Evolutionary conservation across 805 yeast genomes (phyloP).

Genomic region (Suhomyces faveliae): DNA sequence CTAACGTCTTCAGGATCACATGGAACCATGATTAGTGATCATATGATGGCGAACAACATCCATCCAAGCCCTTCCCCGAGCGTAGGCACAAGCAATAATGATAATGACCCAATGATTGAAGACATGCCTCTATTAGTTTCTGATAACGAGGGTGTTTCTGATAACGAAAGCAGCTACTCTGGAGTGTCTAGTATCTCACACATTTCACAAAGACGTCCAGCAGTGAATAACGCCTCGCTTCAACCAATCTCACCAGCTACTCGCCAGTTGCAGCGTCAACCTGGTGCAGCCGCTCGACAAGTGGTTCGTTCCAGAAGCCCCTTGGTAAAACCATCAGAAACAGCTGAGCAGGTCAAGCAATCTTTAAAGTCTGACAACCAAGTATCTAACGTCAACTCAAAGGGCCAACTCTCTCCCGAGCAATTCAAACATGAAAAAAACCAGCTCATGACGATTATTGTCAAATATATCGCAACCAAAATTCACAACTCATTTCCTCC

Average conservation of each 20-base stretch:
- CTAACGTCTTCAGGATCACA: conserved; percentile 3
- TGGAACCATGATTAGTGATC: conserved; percentile 7
- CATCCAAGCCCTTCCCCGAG: conserved; percentile 2
- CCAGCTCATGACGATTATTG: conserved; percentile 42
- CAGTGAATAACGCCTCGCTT: background rate
- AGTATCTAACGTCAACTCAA: background rate
- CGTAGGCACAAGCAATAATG: conserved; percentile 8
- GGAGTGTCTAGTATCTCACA: conserved; percentile 5
- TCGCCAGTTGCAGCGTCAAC: background rate
- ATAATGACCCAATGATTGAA: conserved; percentile 10
- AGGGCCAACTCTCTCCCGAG: conserved; percentile 11
- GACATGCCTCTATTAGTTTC: conserved; percentile 35
- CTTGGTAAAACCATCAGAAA: conserved; percentile 9
- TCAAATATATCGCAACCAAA: conserved; percentile 43
- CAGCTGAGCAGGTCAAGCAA: conserved; percentile 22
- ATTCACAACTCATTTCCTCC: conserved; percentile 46
- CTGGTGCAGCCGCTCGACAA: background rate
- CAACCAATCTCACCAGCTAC: background rate
- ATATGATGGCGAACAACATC: background rate
- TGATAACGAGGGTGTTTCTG: conserved; percentile 30
- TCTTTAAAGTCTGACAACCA: conserved; percentile 14
- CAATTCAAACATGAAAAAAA: conserved; percentile 31
- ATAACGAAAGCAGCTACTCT: conserved; percentile 23
- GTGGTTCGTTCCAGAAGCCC: background rate
- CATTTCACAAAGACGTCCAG: background rate